Evolutionary conservation across 139 green algal genomes (phyloP), one percentile per base, ranked within the genome.

Genomic region (Nannochloris sp.): DNA sequence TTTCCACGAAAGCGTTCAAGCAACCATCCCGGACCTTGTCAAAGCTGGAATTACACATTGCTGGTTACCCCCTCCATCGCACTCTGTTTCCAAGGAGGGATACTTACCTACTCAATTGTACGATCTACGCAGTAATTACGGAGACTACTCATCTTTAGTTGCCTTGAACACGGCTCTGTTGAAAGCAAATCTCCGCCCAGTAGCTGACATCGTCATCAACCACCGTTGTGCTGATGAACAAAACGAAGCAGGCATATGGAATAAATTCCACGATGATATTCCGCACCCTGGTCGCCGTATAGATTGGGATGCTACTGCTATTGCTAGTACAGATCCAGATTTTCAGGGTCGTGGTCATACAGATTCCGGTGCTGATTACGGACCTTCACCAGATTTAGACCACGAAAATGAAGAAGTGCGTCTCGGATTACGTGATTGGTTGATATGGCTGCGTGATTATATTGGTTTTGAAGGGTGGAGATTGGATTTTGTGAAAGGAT

Each of bases 161-260:
- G 80, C 57, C 59, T 86, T 80, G 59, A 85, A 95, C 32, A 36
- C 29, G 0, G 44, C 36, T 31, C 79, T 95, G 31, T 70, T 87
- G 8, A 34, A 84, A 54, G 70, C 65, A 4, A 69, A 78, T 61
- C 83, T 97, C 61, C 90, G 86, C 60, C 74, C 83, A 10, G 70
- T 97, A 7, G 89, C 87, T 6, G 91, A 97, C 68, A 90, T 96
- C 42, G 90, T 97, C 23, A 89, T 97, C 70, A 96, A 97, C 70
- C 90, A 96, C 75, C 68, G 88, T 25, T 90, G 84, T 56, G 84
- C 84, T 23, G 74, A 90, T 33, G 61, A 68, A 25, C 80, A 85
- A 65, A 80, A 87, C 58, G 76, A 80, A 34, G 36, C 72, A n/a
- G 85, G 85, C 5, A 55, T 80, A 30, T 92, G 84, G 79, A 92